These are phyloP conservation scores for Plasmodium sp. DNA, from an alignment of 169 alveolate genomes.

Conservation along the genomic window DNA sequence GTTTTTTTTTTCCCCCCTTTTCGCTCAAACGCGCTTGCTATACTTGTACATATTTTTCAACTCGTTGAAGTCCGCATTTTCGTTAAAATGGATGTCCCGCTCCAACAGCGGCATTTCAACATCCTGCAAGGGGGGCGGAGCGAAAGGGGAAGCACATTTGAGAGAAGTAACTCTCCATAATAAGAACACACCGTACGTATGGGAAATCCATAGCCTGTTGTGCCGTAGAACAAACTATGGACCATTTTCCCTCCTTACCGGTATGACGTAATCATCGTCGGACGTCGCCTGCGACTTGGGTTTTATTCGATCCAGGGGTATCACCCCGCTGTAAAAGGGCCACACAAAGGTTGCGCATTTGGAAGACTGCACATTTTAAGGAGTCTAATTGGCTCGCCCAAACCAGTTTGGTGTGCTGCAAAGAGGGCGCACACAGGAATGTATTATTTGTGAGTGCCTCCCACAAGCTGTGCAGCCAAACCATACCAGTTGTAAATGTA, in stretches of 20 bases:
- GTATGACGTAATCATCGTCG: slow-evolving; percentile 60
- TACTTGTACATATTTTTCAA: slow-evolving; percentile 28
- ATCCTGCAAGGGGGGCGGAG: background rate
- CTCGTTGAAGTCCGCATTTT: slow-evolving; percentile 54
- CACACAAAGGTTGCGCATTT: background rate
- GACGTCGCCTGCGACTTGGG: slow-evolving; percentile 29
- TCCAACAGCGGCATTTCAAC: slow-evolving; percentile 68
- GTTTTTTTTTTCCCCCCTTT: background rate
- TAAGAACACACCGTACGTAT: background rate
- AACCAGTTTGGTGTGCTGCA: background rate
- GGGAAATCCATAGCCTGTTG: background rate
- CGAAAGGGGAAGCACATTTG: background rate
- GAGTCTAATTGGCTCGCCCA: background rate
- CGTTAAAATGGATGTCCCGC: slow-evolving; percentile 41
- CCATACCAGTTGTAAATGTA: slow-evolving; percentile 84
- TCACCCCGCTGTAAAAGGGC: slow-evolving; percentile 25
- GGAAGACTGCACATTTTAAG: background rate
- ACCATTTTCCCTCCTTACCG: slow-evolving; percentile 15
- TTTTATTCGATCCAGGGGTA: slow-evolving; percentile 60
- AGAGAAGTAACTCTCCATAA: background rate
- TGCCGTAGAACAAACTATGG: background rate
- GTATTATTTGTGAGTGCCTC: background rate
- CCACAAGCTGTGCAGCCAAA: background rate
- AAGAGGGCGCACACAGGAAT: background rate
- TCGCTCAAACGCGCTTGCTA: slow-evolving; percentile 39